Evolutionary conservation across 805 yeast species (phyloP).

Genomic region (Blastobotrys terrestris): DNA sequence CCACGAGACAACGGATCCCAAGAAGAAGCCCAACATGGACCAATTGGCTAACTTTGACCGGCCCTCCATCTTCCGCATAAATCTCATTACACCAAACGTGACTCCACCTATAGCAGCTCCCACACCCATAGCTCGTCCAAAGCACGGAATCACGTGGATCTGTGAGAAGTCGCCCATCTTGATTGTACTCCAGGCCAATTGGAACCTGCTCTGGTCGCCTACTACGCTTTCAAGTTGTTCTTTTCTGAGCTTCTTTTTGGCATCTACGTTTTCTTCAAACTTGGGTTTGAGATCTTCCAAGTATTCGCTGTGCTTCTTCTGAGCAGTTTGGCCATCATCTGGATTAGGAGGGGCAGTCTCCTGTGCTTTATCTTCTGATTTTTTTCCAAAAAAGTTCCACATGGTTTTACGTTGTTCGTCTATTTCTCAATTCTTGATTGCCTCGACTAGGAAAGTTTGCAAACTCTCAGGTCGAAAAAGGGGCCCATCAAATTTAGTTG

Average conservation of each 20-base stretch:
- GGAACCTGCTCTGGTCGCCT: conserved; percentile 12
- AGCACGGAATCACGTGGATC: conserved; percentile 31
- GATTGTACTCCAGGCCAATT: conserved; percentile 20
- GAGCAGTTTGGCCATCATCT: not conserved
- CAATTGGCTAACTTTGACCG: conserved; percentile 59
- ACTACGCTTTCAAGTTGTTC: conserved; percentile 11
- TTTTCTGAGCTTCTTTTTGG: conserved; percentile 11
- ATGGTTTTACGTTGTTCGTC: not conserved
- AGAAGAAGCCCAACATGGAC: conserved; percentile 71
- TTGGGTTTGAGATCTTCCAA: conserved; percentile 30
- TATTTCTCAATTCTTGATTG: too few species aligned
- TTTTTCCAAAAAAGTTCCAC: not conserved
- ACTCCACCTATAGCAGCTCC: conserved; percentile 31
- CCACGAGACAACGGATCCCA: conserved; percentile 85
- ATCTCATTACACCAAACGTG: conserved; percentile 25
- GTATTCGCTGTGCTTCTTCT: conserved; percentile 5
- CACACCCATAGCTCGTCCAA: conserved; percentile 32
- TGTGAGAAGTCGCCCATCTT: conserved; percentile 28
- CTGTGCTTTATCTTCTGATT: not conserved
- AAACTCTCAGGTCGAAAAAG: not conserved
- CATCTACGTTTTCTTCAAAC: conserved; percentile 24
- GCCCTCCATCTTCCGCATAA: conserved; percentile 19
- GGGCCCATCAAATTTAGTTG: not conserved
- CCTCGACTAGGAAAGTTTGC: too few species aligned
- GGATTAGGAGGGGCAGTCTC: not conserved